A percentile compares a stretch with the other conserved stretches of the same genome.
Evolutionary conservation across 257 asterid genomes (phyloP).

Genomic region (Perilla frutescens): DNA sequence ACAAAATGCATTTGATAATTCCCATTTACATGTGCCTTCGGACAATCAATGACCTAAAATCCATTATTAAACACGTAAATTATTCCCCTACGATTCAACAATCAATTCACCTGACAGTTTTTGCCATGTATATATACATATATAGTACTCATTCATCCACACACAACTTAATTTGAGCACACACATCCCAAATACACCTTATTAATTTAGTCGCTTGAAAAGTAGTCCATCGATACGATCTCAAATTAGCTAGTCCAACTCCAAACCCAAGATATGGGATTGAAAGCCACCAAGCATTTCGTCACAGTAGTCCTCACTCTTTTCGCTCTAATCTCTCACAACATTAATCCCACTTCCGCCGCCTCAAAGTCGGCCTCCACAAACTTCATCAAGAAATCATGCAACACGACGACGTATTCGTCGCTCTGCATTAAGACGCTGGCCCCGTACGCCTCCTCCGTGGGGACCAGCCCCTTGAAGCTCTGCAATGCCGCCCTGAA

Average conservation of each 20-base stretch:
- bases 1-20: not conserved
- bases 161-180: not conserved
- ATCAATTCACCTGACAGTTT: conserved; percentile 28
- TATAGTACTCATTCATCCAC: not conserved
- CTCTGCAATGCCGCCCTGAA: conserved; percentile 64
- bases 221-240: too few relatives aligned
- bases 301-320: conserved; percentile 11
- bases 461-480: conserved; percentile 45
- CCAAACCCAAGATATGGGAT: conserved; percentile 23
- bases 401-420: conserved; percentile 61
- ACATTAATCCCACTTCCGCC: conserved; percentile 15
- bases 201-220: too few relatives aligned
- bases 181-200: not conserved
- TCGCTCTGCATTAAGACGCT: conserved; percentile 58
- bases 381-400: conserved; percentile 48
- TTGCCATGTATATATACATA: conserved; percentile 30
- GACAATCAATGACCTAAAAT: not conserved
- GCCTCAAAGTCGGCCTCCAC: conserved; percentile 30
- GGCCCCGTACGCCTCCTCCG: conserved; percentile 56
- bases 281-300: not conserved
- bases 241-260: not conserved
- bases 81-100: conserved; percentile 14
- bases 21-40: conserved; percentile 44
- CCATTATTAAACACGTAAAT: not conserved
- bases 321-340: conserved; percentile 16